phyloP scores from a whole-genome alignment of 2,329 filamentous ascomycete species.

The Penicillium palitans region DNA sequence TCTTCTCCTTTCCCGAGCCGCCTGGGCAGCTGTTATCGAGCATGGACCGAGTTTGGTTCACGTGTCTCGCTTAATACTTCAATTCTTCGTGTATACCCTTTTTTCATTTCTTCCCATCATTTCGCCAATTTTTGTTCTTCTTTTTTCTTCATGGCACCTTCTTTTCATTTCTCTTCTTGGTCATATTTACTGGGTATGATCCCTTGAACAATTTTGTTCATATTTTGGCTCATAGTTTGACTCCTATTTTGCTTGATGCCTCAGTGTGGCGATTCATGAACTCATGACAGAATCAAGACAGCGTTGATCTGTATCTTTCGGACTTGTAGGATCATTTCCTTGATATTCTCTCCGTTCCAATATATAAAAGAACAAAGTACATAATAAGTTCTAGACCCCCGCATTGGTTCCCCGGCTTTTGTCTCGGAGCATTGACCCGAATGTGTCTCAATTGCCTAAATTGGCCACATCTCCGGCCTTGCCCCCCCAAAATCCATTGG shows the following conservation, averaged over 20 bases:
- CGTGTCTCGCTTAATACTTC: conserved; percentile 25
- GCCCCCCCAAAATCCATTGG: neutral
- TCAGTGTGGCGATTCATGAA: conserved; percentile 12
- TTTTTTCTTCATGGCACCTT: conserved; percentile 12
- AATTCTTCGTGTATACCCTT: conserved; percentile 29
- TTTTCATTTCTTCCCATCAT: conserved; percentile 18
- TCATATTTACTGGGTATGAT: conserved; percentile 17
- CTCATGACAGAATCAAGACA: conserved; percentile 19
- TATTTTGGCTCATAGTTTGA: neutral
- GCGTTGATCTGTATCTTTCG: conserved; percentile 9
- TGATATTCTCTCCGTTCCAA: neutral
- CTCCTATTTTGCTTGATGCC: neutral
- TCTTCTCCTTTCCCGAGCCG: conserved; percentile 18
- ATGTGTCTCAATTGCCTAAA: neutral
- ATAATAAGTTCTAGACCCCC: neutral
- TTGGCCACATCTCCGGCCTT: neutral
- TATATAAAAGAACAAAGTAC: neutral
- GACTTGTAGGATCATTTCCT: neutral
- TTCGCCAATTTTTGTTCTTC: conserved; percentile 13
- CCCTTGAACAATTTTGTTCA: conserved; percentile 8
- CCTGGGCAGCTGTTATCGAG: conserved; percentile 28
- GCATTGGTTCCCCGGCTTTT: conserved; percentile 9
- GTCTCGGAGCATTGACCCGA: conserved; percentile 11
- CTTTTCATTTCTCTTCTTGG: conserved; percentile 18
- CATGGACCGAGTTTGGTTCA: conserved; percentile 1